These are phyloP conservation scores for Mucor ambiguus DNA, from an alignment of 371 early-diverging fungal genomes.

Conservation along the genomic window DNA sequence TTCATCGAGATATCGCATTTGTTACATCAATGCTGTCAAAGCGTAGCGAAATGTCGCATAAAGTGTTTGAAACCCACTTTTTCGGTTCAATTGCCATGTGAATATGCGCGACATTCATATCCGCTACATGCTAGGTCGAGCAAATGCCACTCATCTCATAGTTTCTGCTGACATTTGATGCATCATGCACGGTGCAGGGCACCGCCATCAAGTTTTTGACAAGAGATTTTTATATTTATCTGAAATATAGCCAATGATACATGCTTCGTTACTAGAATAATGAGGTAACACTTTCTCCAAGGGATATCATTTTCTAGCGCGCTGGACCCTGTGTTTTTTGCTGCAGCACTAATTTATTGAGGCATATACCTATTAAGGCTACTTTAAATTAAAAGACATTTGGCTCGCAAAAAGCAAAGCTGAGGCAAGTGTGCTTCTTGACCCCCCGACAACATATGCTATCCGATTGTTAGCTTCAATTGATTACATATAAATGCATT, in stretches of 20 bases:
- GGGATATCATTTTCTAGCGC: neutral
- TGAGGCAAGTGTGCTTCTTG: neutral
- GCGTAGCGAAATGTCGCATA: no score
- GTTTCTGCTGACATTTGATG: neutral
- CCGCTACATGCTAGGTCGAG: no score
- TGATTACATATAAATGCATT: neutral
- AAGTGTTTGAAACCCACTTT: no score
- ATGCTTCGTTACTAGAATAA: neutral
- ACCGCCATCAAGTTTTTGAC: neutral
- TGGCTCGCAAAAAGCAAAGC: neutral
- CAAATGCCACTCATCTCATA: no score
- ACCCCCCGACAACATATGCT: neutral
- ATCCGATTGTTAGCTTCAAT: neutral
- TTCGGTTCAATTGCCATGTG: no score
- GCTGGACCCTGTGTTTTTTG: no score
- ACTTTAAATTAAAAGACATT: neutral
- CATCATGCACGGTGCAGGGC: neutral
- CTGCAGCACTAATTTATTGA: neutral
- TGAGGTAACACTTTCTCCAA: neutral
- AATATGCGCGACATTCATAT: no score
- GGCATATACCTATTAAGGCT: neutral
- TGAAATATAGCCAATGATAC: no score
- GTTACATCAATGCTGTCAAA: no score
- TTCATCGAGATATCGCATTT: no score
- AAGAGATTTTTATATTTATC: no score